These are phyloP conservation scores for Pinus taeda DNA, from an alignment of 75 land plant species.

Conservation along the genomic window DNA sequence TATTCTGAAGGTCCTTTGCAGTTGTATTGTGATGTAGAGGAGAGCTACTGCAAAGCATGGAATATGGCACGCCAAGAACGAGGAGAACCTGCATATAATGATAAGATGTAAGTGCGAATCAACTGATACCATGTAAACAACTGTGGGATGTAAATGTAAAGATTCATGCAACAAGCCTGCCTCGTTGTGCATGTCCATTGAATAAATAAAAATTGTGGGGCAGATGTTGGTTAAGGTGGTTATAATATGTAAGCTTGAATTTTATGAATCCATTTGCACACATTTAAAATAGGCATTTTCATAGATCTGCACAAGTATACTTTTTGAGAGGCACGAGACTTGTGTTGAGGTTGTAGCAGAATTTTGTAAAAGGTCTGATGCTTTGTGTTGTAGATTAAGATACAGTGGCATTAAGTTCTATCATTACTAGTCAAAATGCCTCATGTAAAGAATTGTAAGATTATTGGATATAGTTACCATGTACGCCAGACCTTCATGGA, in stretches of 20 bases:
- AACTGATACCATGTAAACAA: neutral
- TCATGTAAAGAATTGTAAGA: too few relatives aligned
- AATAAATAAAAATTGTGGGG: neutral
- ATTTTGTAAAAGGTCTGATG: neutral
- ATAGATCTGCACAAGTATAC: too few relatives aligned
- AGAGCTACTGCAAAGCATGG: conserved; percentile 65
- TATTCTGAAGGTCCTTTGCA: conserved; percentile 23
- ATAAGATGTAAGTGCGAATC: conserved; percentile 50
- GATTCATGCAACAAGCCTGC: neutral
- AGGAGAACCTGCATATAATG: conserved; percentile 55
- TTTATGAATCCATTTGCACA: neutral
- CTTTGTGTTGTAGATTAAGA: neutral
- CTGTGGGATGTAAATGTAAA: neutral
- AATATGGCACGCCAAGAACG: conserved; percentile 54
- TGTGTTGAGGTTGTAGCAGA: neutral
- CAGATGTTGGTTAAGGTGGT: neutral
- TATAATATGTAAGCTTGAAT: neutral
- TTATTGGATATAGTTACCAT: too few relatives aligned
- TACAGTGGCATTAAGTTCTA: too few relatives aligned
- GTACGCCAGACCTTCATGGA: too few relatives aligned
- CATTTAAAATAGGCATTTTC: too few relatives aligned
- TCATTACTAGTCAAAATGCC: too few relatives aligned
- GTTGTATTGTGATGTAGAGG: conserved; percentile 80
- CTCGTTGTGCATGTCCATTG: neutral
- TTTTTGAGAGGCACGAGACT: neutral